Percentiles rank a stretch among this genome's conserved stretches.
Evolutionary conservation across 2,329 filamentous ascomycete species (phyloP).

Genomic region (Clarireedia monteithiana): DNA sequence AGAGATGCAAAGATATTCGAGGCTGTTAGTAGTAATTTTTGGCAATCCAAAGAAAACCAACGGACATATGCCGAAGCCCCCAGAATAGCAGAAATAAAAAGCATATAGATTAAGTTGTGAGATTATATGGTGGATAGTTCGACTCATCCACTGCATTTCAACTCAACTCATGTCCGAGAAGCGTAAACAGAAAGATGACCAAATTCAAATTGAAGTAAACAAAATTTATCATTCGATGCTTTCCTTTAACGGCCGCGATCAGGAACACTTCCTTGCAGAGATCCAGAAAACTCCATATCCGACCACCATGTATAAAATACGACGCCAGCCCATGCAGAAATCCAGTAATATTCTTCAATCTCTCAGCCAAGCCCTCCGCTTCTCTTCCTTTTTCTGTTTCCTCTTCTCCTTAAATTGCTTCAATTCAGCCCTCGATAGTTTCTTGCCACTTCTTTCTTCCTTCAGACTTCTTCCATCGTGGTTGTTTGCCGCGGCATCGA

Average conservation of each 20-base stretch:
- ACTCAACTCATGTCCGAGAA: too few relatives aligned
- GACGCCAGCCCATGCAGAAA: background rate
- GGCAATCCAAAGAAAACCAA: too few relatives aligned
- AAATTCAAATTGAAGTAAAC: too few relatives aligned
- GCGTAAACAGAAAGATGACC: background rate
- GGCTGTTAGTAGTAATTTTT: too few relatives aligned
- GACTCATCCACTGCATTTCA: too few relatives aligned
- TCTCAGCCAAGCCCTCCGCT: slow-evolving; percentile 75
- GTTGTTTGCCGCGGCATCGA: slow-evolving; percentile 84
- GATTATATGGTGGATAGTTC: too few relatives aligned
- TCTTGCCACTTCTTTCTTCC: slow-evolving; percentile 81
- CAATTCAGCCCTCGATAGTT: slow-evolving; percentile 75
- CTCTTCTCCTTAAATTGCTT: slow-evolving; percentile 90
- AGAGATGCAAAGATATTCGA: too few relatives aligned
- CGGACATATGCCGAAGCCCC: too few relatives aligned
- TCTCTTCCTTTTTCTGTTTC: slow-evolving; percentile 86
- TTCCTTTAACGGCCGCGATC: background rate
- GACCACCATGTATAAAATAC: background rate
- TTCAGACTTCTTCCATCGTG: slow-evolving; percentile 88
- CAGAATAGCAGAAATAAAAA: too few relatives aligned
- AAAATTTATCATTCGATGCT: background rate
- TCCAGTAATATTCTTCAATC: background rate
- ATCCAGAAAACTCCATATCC: background rate
- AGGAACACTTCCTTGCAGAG: background rate
- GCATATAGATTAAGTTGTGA: too few relatives aligned